Conservation (phyloP, 1,284 basidiomycete species). For the Sphagnurus paluster region DNA sequence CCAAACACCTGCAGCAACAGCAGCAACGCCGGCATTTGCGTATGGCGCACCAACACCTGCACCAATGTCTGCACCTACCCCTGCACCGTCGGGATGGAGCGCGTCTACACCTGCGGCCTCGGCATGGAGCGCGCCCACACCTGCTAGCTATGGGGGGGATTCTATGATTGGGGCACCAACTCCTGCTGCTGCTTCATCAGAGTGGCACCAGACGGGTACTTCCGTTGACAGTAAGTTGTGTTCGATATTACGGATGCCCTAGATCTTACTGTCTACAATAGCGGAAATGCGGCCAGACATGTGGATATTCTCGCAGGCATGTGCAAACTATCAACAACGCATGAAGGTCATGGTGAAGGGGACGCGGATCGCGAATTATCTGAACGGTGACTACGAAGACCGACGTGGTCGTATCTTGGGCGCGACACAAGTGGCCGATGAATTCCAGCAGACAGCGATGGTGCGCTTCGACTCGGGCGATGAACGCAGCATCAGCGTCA, state of each 20-base stretch:
- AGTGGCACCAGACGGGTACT: conserved; percentile 6
- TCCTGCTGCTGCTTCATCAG: conserved; percentile 3
- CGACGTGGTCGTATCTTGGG: conserved; percentile 42
- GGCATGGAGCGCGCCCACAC: conserved; percentile 7
- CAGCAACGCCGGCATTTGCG: conserved; percentile 48
- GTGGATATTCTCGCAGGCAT: conserved; percentile 50
- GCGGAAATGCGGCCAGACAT: conserved; percentile 33
- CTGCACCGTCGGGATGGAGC: conserved; percentile 23
- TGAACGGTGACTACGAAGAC: conserved; percentile 55
- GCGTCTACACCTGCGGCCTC: conserved; percentile 14
- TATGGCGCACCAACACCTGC: conserved; percentile 33
- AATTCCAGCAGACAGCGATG: conserved; percentile 41
- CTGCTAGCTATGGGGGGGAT: conserved; percentile 6
- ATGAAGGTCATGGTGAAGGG: conserved; percentile 53
- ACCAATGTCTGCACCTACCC: conserved; percentile 38
- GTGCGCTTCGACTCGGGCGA: conserved; percentile 35
- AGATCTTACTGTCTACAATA: no score
- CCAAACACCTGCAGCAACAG: conserved; percentile 55
- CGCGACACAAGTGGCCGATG: conserved; percentile 29
- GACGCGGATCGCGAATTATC: conserved; percentile 47
- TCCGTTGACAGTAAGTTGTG: no score
- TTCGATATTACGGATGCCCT: no score
- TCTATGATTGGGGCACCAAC: conserved; percentile 16
- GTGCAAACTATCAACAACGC: conserved; percentile 35
- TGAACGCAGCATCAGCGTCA: conserved; percentile 35